phyloP scores from a whole-genome alignment of 1,284 basidiomycete genomes.

The Ganoderma sinense region DNA sequence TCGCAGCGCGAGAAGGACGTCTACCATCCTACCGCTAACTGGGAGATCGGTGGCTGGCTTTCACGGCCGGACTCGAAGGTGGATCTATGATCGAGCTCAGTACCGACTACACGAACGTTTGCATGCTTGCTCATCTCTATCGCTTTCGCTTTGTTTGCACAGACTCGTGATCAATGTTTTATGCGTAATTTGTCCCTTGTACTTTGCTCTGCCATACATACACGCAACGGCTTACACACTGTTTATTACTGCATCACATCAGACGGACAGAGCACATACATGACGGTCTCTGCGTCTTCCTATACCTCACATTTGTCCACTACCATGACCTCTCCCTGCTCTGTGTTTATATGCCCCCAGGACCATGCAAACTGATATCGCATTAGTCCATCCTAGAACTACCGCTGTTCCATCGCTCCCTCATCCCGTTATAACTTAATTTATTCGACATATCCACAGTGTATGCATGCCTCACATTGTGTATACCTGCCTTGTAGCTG shows the following conservation, averaged over 20 bases:
- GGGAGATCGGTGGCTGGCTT: conserved; percentile 81
- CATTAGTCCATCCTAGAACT: neutral
- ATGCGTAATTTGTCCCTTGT: neutral
- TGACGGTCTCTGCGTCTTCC: neutral
- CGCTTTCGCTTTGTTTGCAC: neutral
- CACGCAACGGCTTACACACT: neutral
- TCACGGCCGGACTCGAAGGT: neutral
- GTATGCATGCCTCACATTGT: neutral
- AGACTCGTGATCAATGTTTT: neutral
- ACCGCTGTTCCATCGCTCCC: neutral
- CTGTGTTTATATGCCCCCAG: neutral
- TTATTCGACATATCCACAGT: neutral
- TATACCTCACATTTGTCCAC: neutral
- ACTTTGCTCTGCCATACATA: neutral
- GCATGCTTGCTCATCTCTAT: neutral
- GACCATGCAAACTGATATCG: neutral
- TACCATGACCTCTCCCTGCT: neutral
- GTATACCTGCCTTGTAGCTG: neutral
- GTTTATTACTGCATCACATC: neutral
- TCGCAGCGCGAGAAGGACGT: conserved; percentile 60
- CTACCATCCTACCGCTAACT: conserved; percentile 66
- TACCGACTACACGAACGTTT: neutral
- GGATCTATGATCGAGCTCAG: neutral
- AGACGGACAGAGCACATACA: neutral
- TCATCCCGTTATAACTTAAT: neutral